A percentile compares a stretch with the other conserved stretches of the same genome.
These are phyloP conservation scores for Zygosaccharomyces lentus DNA, from an alignment of 805 yeast genomes.

Conservation along the genomic window DNA sequence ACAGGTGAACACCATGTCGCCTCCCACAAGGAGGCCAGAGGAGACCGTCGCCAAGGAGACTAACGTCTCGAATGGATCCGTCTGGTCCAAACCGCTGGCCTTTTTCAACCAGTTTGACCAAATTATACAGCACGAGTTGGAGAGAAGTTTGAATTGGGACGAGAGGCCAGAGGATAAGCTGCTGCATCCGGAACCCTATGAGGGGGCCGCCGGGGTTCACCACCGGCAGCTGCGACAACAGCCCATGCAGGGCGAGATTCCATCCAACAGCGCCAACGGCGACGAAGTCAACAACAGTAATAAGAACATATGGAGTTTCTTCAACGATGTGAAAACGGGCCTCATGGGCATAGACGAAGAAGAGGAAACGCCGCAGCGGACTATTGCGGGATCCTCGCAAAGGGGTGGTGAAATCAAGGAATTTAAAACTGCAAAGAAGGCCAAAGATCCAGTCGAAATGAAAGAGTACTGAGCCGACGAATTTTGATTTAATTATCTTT, in stretches of 20 bases:
- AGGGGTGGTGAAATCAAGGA: conserved; percentile 1
- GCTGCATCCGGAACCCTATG: background rate
- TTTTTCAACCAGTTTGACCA: conserved; percentile 66
- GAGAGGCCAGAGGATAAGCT: conserved; percentile 7
- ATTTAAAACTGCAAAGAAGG: conserved; percentile 5
- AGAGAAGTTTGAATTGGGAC: conserved; percentile 43
- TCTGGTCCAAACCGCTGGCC: conserved; percentile 53
- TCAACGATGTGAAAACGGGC: conserved; percentile 45
- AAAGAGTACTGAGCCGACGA: conserved; percentile 4
- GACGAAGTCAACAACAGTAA: background rate
- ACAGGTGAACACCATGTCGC: conserved; percentile 1
- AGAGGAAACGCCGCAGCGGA: conserved; percentile 8
- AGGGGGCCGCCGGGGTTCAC: background rate
- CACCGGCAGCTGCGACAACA: conserved; percentile 3
- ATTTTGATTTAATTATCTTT: background rate
- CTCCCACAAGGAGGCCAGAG: background rate
- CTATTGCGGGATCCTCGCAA: background rate
- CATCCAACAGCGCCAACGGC: background rate
- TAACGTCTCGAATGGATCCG: conserved; percentile 18
- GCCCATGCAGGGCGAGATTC: background rate
- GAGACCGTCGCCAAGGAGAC: background rate
- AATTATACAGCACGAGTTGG: conserved; percentile 61
- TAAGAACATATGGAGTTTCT: conserved; percentile 46
- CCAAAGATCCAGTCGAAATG: conserved; percentile 10
- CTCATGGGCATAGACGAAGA: conserved; percentile 37